Evolutionary conservation across 345 rosid genomes (phyloP), one percentile per base, ranked within the genome.

Genomic region (Eucalyptus marginata): DNA sequence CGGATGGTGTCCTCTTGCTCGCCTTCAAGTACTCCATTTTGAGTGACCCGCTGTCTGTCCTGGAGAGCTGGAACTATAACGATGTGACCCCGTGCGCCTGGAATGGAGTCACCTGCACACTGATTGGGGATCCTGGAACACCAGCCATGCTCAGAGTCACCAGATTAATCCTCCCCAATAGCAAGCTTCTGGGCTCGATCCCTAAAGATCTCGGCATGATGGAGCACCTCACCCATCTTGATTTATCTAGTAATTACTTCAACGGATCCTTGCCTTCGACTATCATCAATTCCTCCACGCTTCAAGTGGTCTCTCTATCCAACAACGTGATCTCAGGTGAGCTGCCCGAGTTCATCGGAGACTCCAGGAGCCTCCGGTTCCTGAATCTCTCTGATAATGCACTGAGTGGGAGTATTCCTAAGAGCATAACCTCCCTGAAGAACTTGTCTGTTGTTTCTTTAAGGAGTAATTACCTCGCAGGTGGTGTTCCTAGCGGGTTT

Each of bases 351-450:
- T 89, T 91, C 36, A 44, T 95, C 13, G 92, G 92, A 43, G 91
- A 86, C n/a, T 87, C 93, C 92, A 88, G n/a, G 84, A 89, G 90
- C 59, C 94, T 95, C 85, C 93, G 91, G 94, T 50, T 91, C 85
- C 66, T 97, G 93, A 95, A 97, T 90, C 96, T 98, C 88, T 95
- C 99, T 3, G 95, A 93, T 29, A 97, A 96, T 89, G 96, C 97
- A 58, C 93, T 96, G 51, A 91, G 96, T 4, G 98, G 99, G 25
- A 88, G 91, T 11, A 83, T 96, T 20, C 99, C 99, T 3, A 86
- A 17, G 87, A 93, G 47, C 90, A 86, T 96, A 87, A 90, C 95
- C 10, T 86, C 88, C 89, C 81, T 96, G 86, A 89, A 92, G 52
- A 96, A 96, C 90, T 91, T 97, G 62, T 94, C 97, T 0, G 95